Conservation (phyloP, 306 rosid genomes). For the Lablab purpureus region DNA sequence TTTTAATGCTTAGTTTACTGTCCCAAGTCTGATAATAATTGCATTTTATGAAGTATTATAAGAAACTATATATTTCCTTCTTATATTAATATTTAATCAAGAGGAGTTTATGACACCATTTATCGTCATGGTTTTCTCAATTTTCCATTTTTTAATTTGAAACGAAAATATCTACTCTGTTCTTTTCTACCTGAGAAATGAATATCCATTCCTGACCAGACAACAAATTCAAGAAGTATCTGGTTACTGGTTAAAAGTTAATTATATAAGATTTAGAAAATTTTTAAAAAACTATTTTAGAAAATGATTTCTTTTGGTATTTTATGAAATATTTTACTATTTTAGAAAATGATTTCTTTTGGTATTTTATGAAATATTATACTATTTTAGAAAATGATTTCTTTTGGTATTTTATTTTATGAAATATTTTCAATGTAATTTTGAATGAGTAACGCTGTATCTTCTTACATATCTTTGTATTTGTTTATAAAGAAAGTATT, state of each 20-base stretch:
- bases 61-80: constrained; percentile 27
- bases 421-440: not conserved
- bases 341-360: too few species aligned
- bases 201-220: not conserved
- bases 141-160: not conserved
- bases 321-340: not conserved
- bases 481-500: not conserved
- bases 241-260: not conserved
- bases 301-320: not conserved
- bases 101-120: not conserved
- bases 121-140: constrained; percentile 16
- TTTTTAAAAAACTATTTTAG: not conserved
- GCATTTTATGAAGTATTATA: constrained; percentile 4
- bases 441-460: not conserved
- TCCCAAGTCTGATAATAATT: constrained; percentile 28
- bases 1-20: constrained; percentile 24
- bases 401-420: not conserved
- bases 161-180: constrained; percentile 2
- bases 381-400: not conserved
- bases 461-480: not conserved
- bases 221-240: not conserved
- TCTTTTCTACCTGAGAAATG: not conserved
- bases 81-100: constrained; percentile 2
- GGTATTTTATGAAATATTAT: not conserved
- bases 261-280: not conserved